A percentile compares a stretch with the other conserved stretches of the same genome.
These are phyloP conservation scores for Lachancea lanzarotensis DNA, from an alignment of 805 yeast species.

Conservation along the genomic window DNA sequence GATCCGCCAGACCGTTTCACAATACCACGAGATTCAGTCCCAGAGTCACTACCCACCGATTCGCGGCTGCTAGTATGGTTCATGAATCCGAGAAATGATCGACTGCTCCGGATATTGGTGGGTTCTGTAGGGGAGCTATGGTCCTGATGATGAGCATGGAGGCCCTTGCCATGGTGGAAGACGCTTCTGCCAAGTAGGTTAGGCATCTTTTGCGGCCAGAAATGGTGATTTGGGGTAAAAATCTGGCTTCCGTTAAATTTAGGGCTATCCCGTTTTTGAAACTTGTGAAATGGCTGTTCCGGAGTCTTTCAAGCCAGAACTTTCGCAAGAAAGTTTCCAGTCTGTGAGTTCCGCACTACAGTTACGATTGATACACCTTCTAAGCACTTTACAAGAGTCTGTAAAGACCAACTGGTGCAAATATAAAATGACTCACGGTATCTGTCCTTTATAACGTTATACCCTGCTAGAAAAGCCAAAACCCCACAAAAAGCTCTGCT, in stretches of 20 bases:
- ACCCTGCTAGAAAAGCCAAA: background rate
- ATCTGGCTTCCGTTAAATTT: background rate
- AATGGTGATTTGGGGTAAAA: background rate
- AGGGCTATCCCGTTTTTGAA: no score
- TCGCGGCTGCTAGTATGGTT: constrained; percentile 29
- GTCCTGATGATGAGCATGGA: background rate
- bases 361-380: background rate
- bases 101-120: constrained; percentile 12
- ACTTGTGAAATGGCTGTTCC: no score
- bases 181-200: constrained; percentile 27
- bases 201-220: constrained; percentile 17
- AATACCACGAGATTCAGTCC: background rate
- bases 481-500: background rate
- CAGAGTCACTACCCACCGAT: constrained; percentile 25
- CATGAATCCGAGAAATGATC: constrained; percentile 28
- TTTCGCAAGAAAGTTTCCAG: background rate
- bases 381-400: background rate
- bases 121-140: background rate
- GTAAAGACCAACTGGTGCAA: background rate
- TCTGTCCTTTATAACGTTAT: background rate
- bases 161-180: constrained; percentile 16
- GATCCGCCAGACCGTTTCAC: constrained; percentile 30
- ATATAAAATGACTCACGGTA: background rate
- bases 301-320: background rate
- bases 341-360: background rate